A percentile compares a stretch with the other conserved stretches of the same genome.
phyloP scores from a whole-genome alignment of 192 early-diverging fungal genomes.

The Pilobolus umbonatus region DNA sequence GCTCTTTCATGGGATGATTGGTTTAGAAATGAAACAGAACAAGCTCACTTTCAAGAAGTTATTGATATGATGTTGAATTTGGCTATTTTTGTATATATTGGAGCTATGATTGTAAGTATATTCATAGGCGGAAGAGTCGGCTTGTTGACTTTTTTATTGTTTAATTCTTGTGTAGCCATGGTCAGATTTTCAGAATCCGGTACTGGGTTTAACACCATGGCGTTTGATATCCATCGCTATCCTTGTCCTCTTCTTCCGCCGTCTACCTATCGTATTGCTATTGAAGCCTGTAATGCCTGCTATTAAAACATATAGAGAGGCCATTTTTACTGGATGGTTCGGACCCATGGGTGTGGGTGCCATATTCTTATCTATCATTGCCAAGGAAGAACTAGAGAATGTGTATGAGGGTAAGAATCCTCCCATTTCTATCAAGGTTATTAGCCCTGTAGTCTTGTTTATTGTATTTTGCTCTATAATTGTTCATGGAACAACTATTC shows the following conservation, averaged over 20 bases:
- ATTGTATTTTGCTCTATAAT: constrained; percentile 78
- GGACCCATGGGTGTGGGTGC: constrained; percentile 72
- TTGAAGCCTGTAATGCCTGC: constrained; percentile 65
- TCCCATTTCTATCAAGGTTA: constrained; percentile 22
- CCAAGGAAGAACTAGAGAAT: constrained; percentile 34
- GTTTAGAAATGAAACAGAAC: constrained; percentile 78
- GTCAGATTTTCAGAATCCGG: constrained; percentile 51
- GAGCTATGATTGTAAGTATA: constrained; percentile 54
- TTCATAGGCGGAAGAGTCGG: neutral
- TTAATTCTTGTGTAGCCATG: constrained; percentile 53
- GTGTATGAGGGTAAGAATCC: constrained; percentile 14
- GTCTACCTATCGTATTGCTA: constrained; percentile 65
- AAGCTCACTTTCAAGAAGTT: constrained; percentile 84
- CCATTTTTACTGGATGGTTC: constrained; percentile 86
- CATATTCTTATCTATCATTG: constrained; percentile 46
- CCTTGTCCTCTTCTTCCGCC: constrained; percentile 62
- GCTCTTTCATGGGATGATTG: constrained; percentile 88
- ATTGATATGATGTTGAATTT: constrained; percentile 85
- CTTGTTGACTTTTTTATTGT: neutral
- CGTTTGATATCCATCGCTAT: constrained; percentile 57
- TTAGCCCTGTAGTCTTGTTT: constrained; percentile 61
- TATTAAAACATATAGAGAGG: constrained; percentile 65
- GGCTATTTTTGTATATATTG: constrained; percentile 87
- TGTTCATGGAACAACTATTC: constrained; percentile 78
- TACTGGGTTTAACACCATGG: constrained; percentile 61